These are phyloP conservation scores for Coemansia sp. DNA, from an alignment of 192 early-diverging fungal genomes.

Conservation along the genomic window DNA sequence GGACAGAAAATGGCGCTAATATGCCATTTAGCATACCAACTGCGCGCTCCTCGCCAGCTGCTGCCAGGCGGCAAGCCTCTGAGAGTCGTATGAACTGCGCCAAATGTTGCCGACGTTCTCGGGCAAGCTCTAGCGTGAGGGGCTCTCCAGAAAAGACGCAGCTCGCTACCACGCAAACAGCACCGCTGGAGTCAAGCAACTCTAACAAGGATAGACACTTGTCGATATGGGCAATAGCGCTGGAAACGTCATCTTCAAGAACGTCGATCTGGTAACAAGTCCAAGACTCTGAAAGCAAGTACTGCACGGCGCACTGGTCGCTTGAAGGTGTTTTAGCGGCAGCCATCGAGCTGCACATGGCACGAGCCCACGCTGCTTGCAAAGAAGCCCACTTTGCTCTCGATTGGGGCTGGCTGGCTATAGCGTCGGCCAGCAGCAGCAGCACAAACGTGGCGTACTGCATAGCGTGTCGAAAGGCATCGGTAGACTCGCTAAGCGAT, in stretches of 20 bases:
- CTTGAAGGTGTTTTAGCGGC: background rate
- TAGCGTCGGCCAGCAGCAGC: constrained; percentile 14
- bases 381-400: background rate
- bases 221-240: constrained; percentile 3
- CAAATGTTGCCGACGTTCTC: constrained; percentile 15
- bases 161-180: background rate
- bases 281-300: constrained; percentile 33
- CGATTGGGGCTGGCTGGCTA: background rate
- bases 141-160: constrained; percentile 25
- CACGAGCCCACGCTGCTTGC: background rate
- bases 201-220: constrained; percentile 9
- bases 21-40: background rate
- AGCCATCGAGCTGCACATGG: background rate
- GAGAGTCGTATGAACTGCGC: constrained; percentile 7
- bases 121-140: constrained; percentile 14
- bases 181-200: background rate
- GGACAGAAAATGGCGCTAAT: background rate
- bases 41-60: constrained; percentile 2
- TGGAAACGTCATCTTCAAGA: constrained; percentile 5
- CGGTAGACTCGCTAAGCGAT: background rate
- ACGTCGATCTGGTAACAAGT: constrained; percentile 23
- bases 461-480: constrained; percentile 1
- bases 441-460: constrained; percentile 11
- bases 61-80: constrained; percentile 14
- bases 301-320: constrained; percentile 6